Conservation (phyloP, 2,329 filamentous ascomycete species). For the Pestalotiopsis sp. region DNA sequence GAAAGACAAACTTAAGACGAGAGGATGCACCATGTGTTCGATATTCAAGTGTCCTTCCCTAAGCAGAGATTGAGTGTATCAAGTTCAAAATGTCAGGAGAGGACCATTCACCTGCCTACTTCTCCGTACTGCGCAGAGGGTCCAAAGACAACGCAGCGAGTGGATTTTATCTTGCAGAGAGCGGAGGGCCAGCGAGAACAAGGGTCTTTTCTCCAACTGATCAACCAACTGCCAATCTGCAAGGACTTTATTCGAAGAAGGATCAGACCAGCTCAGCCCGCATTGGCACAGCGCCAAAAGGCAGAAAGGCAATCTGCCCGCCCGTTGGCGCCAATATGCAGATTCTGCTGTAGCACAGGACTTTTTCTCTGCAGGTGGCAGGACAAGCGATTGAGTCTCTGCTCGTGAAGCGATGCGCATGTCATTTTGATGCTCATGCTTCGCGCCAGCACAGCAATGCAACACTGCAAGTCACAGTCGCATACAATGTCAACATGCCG, state of each 20-base stretch:
- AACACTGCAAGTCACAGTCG: not conserved
- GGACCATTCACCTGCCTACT: too few species aligned
- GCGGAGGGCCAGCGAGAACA: not conserved
- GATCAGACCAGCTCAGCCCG: not conserved
- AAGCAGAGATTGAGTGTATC: too few species aligned
- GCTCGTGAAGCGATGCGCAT: not conserved
- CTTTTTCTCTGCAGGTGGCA: not conserved
- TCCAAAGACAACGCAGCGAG: not conserved
- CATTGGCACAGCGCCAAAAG: not conserved
- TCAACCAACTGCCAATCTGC: not conserved
- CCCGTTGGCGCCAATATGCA: not conserved
- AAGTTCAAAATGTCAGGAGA: too few species aligned
- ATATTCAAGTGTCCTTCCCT: not conserved
- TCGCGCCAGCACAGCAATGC: slow-evolving; percentile 3
- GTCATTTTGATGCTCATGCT: not conserved
- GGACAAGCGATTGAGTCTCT: not conserved
- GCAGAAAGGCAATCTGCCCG: not conserved
- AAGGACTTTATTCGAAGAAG: not conserved
- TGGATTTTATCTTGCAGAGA: not conserved
- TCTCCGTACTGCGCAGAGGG: not conserved
- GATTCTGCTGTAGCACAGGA: not conserved
- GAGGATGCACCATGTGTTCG: not conserved
- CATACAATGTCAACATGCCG: not conserved
- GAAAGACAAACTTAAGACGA: not conserved
- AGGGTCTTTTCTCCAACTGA: not conserved